Percentiles rank a stretch among this genome's conserved stretches.
Conservation (phyloP, 495 filamentous ascomycete species). For the Chlorociboria aeruginascens region DNA sequence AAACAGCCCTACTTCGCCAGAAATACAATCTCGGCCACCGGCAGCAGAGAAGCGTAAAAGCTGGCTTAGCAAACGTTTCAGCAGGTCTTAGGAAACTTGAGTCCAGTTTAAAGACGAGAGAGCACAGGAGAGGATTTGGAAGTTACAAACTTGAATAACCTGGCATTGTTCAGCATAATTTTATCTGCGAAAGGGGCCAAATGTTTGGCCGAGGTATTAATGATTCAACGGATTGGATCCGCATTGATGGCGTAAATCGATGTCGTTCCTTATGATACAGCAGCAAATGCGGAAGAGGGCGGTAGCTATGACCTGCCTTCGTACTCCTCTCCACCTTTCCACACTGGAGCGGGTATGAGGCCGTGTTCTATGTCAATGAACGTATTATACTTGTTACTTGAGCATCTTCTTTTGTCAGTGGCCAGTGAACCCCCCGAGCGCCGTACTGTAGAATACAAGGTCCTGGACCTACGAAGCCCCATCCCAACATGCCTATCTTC, state of each 20-base stretch:
- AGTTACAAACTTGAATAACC: neutral
- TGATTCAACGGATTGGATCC: neutral
- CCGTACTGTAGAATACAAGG: no score
- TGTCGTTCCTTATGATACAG: slow-evolving; percentile 1
- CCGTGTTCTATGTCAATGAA: no score
- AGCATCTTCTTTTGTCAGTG: no score
- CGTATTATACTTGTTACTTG: no score
- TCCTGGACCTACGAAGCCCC: no score
- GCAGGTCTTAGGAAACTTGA: slow-evolving; percentile 36
- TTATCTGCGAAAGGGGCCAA: slow-evolving; percentile 6
- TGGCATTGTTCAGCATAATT: neutral
- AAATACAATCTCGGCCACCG: neutral
- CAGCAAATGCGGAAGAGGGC: neutral
- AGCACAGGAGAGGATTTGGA: neutral
- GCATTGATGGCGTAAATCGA: slow-evolving; percentile 10
- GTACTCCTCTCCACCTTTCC: neutral
- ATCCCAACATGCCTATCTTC: no score
- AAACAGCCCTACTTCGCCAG: neutral
- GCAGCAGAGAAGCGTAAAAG: slow-evolving; percentile 65
- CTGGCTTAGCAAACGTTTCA: slow-evolving; percentile 78
- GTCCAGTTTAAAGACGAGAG: neutral
- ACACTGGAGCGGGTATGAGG: neutral
- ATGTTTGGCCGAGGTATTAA: slow-evolving; percentile 1
- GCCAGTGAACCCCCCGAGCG: no score
- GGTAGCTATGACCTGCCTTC: neutral